Evolutionary conservation across 495 filamentous ascomycete species (phyloP).

Genomic region (Aspergillus sparsus): DNA sequence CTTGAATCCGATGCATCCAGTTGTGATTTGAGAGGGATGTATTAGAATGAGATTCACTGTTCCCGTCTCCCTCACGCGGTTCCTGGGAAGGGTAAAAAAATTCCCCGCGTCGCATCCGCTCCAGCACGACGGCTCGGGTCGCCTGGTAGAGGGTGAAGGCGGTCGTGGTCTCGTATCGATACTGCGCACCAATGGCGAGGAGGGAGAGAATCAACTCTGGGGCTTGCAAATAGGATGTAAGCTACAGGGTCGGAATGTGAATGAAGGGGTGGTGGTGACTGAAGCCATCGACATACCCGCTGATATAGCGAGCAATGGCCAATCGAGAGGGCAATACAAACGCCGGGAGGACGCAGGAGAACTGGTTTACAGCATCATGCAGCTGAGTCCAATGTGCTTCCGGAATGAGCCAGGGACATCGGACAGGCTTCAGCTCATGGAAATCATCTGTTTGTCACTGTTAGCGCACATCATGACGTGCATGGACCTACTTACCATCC

Average conservation of each 20-base stretch:
- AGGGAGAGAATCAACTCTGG: background rate
- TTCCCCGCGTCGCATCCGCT: background rate
- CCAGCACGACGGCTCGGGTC: background rate
- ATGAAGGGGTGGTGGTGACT: background rate
- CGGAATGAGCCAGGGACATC: no score
- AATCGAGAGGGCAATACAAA: background rate
- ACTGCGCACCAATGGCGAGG: background rate
- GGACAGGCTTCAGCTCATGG: no score
- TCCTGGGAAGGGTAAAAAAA: background rate
- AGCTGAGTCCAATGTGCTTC: no score
- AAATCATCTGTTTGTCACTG: no score
- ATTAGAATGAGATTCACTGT: background rate
- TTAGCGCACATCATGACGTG: no score
- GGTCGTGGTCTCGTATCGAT: background rate
- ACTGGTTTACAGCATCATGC: no score
- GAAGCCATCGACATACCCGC: background rate
- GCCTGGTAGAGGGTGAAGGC: background rate
- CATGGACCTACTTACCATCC: no score
- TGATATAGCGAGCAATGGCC: background rate
- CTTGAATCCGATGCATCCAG: background rate
- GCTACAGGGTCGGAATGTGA: background rate
- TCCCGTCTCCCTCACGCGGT: background rate
- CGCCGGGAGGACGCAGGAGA: background rate
- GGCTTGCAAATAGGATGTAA: no score
- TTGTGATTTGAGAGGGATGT: background rate